A percentile compares a stretch with the other conserved stretches of the same genome.
These are phyloP conservation scores for Fusarium palustre DNA, from an alignment of 2,329 filamentous ascomycete genomes.

Conservation along the genomic window DNA sequence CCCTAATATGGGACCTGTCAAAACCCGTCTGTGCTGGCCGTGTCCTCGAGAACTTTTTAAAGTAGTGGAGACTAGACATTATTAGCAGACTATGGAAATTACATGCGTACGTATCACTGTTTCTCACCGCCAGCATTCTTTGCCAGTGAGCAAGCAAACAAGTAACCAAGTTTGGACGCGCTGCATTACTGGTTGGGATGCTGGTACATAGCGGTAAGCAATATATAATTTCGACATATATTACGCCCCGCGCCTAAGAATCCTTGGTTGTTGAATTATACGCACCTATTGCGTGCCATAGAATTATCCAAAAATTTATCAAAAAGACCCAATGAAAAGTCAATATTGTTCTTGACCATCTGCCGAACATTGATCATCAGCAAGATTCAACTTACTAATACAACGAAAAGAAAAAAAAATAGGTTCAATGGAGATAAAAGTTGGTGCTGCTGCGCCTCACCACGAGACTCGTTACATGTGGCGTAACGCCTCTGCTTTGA, in stretches of 20 bases:
- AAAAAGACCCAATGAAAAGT: not conserved
- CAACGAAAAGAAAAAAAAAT: not conserved
- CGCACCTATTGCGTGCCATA: not conserved
- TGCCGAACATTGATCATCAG: constrained; percentile 10
- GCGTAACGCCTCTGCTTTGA: constrained; percentile 27
- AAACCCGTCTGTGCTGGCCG: constrained; percentile 8
- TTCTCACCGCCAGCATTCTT: constrained; percentile 22
- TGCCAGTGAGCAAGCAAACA: not conserved
- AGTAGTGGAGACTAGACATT: constrained; percentile 15
- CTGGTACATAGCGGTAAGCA: constrained; percentile 3
- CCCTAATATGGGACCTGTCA: constrained; percentile 30
- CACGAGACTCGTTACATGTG: constrained; percentile 42
- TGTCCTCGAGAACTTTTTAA: constrained; percentile 7
- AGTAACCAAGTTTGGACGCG: not conserved
- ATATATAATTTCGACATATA: not conserved
- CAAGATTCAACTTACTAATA: not conserved
- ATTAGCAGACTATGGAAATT: constrained; percentile 17
- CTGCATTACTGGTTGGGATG: not conserved
- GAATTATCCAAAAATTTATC: not conserved
- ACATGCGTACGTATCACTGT: not conserved
- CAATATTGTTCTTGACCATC: constrained; percentile 6
- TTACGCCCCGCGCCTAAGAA: not conserved
- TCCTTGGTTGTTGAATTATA: not conserved
- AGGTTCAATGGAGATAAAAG: not conserved
- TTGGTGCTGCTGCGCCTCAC: constrained; percentile 41